phyloP scores from a whole-genome alignment of 495 filamentous ascomycete genomes.

The Sordaria brevicollis region DNA sequence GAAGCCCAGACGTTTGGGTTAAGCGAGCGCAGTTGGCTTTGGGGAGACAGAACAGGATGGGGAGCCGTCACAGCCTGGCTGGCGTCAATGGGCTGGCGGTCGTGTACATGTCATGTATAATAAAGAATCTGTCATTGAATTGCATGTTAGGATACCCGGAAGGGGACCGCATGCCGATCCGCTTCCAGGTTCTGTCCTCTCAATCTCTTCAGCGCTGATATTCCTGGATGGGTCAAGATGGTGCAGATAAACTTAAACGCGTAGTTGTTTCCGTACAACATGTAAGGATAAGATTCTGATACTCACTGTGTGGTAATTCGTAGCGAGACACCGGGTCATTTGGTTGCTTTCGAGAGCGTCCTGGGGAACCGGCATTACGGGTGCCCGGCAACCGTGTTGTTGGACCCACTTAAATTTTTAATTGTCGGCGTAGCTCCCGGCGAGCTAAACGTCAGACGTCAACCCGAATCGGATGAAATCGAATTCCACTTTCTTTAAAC shows the following conservation, averaged over 20 bases:
- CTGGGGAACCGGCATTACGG: neutral
- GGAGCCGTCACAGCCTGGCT: neutral
- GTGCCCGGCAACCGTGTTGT: neutral
- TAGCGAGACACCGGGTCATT: neutral
- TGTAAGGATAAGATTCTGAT: neutral
- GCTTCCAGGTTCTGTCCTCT: neutral
- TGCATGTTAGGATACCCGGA: neutral
- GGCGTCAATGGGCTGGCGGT: neutral
- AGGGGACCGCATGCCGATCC: neutral
- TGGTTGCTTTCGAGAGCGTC: neutral
- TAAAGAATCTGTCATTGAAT: constrained; percentile 2
- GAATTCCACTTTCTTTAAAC: neutral
- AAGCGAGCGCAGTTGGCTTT: constrained; percentile 8
- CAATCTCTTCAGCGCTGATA: neutral
- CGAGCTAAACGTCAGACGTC: neutral
- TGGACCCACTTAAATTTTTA: neutral
- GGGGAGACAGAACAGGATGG: neutral
- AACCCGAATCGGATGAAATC: neutral
- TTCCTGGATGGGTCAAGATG: neutral
- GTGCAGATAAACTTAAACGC: neutral
- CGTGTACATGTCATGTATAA: constrained; percentile 17
- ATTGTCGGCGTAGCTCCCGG: neutral
- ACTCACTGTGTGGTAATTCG: neutral
- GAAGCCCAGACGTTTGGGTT: constrained; percentile 74
- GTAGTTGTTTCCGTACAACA: neutral